Percentiles rank a stretch among this genome's conserved stretches.
phyloP scores from a whole-genome alignment of 1,139 yeast species.

The Hansenula sp. region DNA sequence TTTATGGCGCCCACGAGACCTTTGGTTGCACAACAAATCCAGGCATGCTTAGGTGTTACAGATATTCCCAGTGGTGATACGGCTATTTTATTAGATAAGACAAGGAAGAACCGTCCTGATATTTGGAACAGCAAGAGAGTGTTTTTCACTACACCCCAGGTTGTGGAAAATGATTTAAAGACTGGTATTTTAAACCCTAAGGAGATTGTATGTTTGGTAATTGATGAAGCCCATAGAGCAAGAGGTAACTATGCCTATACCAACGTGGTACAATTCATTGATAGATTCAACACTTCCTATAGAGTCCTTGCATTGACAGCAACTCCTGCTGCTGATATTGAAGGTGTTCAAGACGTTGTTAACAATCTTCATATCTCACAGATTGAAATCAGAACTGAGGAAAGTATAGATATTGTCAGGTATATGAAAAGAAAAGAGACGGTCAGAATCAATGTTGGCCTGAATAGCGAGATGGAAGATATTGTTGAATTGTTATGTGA shows the following conservation, averaged over 20 bases:
- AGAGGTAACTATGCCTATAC: constrained; percentile 88
- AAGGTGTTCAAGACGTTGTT: constrained; percentile 83
- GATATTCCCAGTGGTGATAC: constrained; percentile 77
- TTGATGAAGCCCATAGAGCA: constrained; percentile 96
- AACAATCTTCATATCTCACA: constrained; percentile 68
- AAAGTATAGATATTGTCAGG: constrained; percentile 71
- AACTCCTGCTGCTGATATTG: constrained; percentile 87
- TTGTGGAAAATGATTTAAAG: constrained; percentile 83
- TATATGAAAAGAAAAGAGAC: constrained; percentile 73
- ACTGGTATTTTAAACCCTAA: constrained; percentile 76
- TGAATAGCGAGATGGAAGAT: constrained; percentile 49
- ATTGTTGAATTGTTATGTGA: constrained; percentile 48
- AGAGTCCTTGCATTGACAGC: constrained; percentile 89
- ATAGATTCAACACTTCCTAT: constrained; percentile 60
- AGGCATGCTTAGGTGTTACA: constrained; percentile 85
- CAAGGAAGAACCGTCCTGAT: constrained; percentile 58
- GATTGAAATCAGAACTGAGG: constrained; percentile 85
- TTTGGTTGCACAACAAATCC: constrained; percentile 94
- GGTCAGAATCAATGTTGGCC: constrained; percentile 52
- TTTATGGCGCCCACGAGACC: constrained; percentile 98
- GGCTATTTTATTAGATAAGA: constrained; percentile 76
- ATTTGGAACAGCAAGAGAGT: constrained; percentile 78
- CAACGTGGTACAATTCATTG: constrained; percentile 67
- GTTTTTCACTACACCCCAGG: constrained; percentile 95
- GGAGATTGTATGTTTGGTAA: constrained; percentile 66